Base-by-base conservation (phyloP, 140 eudicot species). In the Bidens hawaiensis region DNA sequence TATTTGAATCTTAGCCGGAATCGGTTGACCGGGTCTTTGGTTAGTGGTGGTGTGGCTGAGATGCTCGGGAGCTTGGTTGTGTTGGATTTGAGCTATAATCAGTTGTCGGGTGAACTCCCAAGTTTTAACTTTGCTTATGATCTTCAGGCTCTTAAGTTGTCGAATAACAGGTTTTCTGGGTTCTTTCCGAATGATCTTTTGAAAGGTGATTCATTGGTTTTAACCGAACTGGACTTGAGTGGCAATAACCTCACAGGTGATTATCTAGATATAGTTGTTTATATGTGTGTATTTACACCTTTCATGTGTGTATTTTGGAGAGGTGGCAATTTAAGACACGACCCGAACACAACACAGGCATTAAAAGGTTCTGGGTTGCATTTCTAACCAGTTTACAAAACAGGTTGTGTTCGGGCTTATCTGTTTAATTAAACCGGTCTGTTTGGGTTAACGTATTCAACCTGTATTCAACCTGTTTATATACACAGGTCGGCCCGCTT, bases 211-310 rank as follows among this genome's bases (percentile, higher is more conserved):
- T 73, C 95, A 0, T 63, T 80, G 76, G 94, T 94, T 59, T 66
- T 94, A 48, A 77, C 90, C 1, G 97, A 94, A 62, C 67, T 94
- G 62, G 99, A 94, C 64, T 83, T 94, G 79, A 94, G 99, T 30
- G 85, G 99, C 58, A 94, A 94, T 67, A 94, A 88, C 60, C 82
- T 94, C 68, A 73, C 99, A 75, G 99, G 99, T 88, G 60, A 67
- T 13, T 63, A 3, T 59, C 2, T 31, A 21, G 10, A 22, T 51
- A 8, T 52, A 24, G 11, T 12, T 21, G 28, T 15, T 15, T 24
- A 13, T 25, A 24, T 53, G 22, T 57, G 34, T 14, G 14, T 1
- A 23, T 40, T 24, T 41, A 5, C 11, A 52, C 38, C 4, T 5
- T 54, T 6, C n/a, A 7, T 25, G 19, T 27, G 19, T n/a, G 10